Conservation (phyloP, 2,329 filamentous ascomycete genomes). For the Torrubiellomyces zombiae region DNA sequence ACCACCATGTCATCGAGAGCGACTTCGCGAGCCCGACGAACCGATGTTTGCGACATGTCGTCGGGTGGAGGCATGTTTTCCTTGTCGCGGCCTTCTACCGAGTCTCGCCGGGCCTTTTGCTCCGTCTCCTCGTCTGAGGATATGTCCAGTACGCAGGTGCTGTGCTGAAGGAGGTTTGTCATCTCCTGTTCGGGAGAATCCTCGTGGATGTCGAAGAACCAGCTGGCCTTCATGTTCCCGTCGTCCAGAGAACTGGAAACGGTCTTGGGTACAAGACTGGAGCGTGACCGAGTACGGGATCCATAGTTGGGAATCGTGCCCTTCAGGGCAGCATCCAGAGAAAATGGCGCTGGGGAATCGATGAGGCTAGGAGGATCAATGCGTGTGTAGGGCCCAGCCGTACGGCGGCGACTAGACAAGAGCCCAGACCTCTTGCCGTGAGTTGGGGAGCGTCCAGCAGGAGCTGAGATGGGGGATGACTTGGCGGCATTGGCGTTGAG, state of each 20-base stretch:
- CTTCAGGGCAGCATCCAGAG: conserved; percentile 67
- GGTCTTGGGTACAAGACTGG: conserved; percentile 12
- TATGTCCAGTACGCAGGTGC: conserved; percentile 73
- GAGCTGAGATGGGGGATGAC: conserved; percentile 43
- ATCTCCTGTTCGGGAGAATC: conserved; percentile 82
- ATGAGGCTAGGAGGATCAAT: conserved; percentile 53
- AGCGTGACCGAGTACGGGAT: conserved; percentile 20
- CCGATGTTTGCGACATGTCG: conserved; percentile 42
- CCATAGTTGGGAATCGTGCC: conserved; percentile 53
- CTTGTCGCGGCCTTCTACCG: conserved; percentile 56
- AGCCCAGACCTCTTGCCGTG: conserved; percentile 51
- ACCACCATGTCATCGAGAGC: conserved; percentile 37
- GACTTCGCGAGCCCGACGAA: conserved; percentile 13
- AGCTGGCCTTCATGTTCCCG: conserved; percentile 42
- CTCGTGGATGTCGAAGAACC: conserved; percentile 91
- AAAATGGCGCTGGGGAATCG: conserved; percentile 52
- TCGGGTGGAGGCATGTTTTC: conserved; percentile 75
- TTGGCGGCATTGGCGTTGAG: conserved; percentile 26
- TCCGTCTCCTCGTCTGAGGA: conserved; percentile 69
- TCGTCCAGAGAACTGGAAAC: conserved; percentile 17
- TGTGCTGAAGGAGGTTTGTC: conserved; percentile 84
- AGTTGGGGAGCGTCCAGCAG: conserved; percentile 68
- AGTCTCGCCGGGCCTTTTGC: conserved; percentile 31
- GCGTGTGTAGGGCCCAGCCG: conserved; percentile 45
- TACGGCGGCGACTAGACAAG: conserved; percentile 49